Evolutionary conservation across 768 basidiomycete genomes (phyloP).

Genomic region (Lentinula lateritia): DNA sequence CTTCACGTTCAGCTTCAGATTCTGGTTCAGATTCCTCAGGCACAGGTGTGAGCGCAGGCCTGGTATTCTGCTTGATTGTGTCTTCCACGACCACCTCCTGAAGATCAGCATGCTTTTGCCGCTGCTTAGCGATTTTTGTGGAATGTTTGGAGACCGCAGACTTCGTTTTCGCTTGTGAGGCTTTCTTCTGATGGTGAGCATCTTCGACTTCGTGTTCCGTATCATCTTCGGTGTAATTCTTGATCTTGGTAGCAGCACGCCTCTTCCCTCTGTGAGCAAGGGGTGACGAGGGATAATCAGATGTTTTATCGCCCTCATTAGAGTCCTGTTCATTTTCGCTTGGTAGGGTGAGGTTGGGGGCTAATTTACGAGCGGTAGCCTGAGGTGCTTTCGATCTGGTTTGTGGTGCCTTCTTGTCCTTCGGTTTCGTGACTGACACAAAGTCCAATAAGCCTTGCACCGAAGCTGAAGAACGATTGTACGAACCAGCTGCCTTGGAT

Average conservation of each 20-base stretch:
- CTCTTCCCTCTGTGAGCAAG: background rate
- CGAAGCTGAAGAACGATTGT: background rate
- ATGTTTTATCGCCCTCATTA: background rate
- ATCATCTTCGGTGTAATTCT: background rate
- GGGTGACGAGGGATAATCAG: background rate
- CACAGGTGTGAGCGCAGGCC: slow-evolving; percentile 22
- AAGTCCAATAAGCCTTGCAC: background rate
- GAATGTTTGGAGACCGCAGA: background rate
- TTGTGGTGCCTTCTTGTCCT: background rate
- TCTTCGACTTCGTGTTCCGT: background rate
- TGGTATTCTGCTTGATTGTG: slow-evolving; percentile 7
- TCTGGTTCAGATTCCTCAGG: slow-evolving; percentile 18
- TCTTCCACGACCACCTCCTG: too few species aligned
- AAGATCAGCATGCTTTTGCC: background rate
- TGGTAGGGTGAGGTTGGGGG: background rate
- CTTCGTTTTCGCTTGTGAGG: background rate
- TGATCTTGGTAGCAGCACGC: background rate
- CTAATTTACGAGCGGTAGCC: background rate
- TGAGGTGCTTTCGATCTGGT: background rate
- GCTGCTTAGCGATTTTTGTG: background rate
- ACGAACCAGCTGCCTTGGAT: background rate
- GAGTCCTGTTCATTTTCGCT: background rate
- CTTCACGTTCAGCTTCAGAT: background rate
- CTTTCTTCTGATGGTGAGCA: background rate
- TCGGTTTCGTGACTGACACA: background rate